Percentiles rank a stretch among this genome's conserved stretches.
phyloP scores from a whole-genome alignment of 805 yeast species.

The Metschnikowia hibisci region DNA sequence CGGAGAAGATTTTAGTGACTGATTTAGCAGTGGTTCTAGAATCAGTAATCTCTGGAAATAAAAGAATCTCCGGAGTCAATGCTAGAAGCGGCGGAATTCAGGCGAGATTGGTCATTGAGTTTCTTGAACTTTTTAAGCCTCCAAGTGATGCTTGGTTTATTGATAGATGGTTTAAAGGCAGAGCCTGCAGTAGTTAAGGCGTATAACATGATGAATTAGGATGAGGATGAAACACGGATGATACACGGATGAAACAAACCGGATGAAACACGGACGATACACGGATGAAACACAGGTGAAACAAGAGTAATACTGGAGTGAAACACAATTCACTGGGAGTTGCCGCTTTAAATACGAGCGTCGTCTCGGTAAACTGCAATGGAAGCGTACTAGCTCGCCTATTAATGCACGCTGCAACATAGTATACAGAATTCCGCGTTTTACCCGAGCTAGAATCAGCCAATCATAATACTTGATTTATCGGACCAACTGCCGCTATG shows the following conservation, averaged over 20 bases:
- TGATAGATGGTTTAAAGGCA: constrained; percentile 35
- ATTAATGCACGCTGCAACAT: constrained; percentile 1
- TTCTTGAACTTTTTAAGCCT: constrained; percentile 35
- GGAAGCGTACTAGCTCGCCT: constrained; percentile 5
- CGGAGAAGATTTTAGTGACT: no score
- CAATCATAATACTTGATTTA: background rate
- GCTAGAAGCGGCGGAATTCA: constrained; percentile 11
- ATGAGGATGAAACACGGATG: no score
- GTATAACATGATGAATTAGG: constrained; percentile 19
- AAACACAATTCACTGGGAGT: background rate
- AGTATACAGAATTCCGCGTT: background rate
- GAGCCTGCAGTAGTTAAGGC: constrained; percentile 37
- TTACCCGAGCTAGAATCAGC: background rate
- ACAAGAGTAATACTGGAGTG: no score
- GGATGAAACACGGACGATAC: background rate
- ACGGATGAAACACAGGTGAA: background rate
- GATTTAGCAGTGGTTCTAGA: no score
- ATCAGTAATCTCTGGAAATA: background rate
- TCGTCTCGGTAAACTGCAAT: background rate
- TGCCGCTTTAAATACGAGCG: background rate
- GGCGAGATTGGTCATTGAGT: constrained; percentile 12
- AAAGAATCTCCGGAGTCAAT: constrained; percentile 3
- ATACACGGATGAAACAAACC: background rate
- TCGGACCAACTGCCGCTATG: background rate
- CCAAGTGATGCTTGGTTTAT: constrained; percentile 32